Evolutionary conservation across 2,329 filamentous ascomycete species (phyloP).

Genomic region (Epichloe festucae): DNA sequence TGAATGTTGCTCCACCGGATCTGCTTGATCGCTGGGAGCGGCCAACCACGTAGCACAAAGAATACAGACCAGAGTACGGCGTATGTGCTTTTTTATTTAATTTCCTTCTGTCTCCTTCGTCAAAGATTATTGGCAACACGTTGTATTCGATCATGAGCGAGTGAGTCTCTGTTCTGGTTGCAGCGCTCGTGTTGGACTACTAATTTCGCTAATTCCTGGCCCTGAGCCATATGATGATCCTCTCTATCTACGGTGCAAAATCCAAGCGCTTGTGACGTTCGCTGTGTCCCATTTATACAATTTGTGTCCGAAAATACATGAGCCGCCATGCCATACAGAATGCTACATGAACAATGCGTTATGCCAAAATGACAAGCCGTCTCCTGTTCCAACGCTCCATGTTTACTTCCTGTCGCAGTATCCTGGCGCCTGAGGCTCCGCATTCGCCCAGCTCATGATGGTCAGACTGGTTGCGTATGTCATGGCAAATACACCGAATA

Average conservation of each 20-base stretch:
- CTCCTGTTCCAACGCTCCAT: not conserved
- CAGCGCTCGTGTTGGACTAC: not conserved
- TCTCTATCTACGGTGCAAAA: conserved; percentile 3
- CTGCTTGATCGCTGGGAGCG: too few relatives aligned
- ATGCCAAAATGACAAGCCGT: not conserved
- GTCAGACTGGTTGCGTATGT: conserved; percentile 83
- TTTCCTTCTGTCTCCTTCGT: too few relatives aligned
- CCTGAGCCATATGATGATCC: not conserved
- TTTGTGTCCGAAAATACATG: not conserved
- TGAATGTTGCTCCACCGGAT: not conserved
- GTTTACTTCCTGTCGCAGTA: conserved; percentile 36
- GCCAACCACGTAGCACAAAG: too few relatives aligned
- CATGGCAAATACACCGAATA: conserved; percentile 81
- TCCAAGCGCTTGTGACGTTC: not conserved
- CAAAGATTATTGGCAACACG: too few relatives aligned
- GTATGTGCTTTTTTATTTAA: not conserved
- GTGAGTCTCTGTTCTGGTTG: not conserved
- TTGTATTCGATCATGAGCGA: too few relatives aligned
- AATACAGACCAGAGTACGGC: too few relatives aligned
- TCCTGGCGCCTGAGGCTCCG: conserved; percentile 34
- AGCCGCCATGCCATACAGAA: not conserved
- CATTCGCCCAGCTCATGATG: conserved; percentile 69
- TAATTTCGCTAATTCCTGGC: not conserved
- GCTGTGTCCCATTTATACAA: not conserved
- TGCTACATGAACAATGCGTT: not conserved